phyloP scores from a whole-genome alignment of 345 rosid genomes.

The Aurinia saxatilis region DNA sequence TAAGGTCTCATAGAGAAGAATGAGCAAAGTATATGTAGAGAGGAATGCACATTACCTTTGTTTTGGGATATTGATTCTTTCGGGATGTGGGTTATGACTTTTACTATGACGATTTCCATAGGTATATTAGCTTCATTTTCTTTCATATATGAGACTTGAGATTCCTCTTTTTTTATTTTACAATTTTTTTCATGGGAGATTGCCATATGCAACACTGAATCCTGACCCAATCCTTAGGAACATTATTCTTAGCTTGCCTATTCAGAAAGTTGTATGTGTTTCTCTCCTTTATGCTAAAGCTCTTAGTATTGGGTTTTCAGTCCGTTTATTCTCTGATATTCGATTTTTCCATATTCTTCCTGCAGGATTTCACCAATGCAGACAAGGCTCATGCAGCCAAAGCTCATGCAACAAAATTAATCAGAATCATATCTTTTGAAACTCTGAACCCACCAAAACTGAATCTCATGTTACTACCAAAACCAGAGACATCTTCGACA shows the following conservation, averaged over 20 bases:
- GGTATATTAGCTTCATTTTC: conserved; percentile 33
- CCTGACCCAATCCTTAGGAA: conserved; percentile 79
- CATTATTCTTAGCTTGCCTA: conserved; percentile 78
- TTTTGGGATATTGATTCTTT: neutral
- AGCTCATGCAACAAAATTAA: conserved; percentile 74
- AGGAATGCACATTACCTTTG: no score
- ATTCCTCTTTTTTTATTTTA: neutral
- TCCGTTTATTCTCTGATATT: no score
- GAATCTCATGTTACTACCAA: conserved; percentile 20
- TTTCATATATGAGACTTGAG: neutral
- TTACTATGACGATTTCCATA: conserved; percentile 74
- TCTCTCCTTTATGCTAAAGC: neutral
- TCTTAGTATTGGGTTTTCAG: no score
- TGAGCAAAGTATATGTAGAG: no score
- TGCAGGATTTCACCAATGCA: conserved; percentile 78
- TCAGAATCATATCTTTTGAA: conserved; percentile 72
- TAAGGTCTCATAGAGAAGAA: no score
- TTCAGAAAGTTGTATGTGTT: conserved; percentile 67
- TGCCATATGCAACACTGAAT: conserved; percentile 69
- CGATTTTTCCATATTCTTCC: no score
- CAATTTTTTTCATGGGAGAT: conserved; percentile 89
- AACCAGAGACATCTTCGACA: conserved; percentile 37
- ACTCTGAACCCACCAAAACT: conserved; percentile 62
- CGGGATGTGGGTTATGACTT: conserved; percentile 85
- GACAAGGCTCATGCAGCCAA: no score